phyloP scores from a whole-genome alignment of 1,139 yeast species.

The Yamadazyma atlantica region DNA sequence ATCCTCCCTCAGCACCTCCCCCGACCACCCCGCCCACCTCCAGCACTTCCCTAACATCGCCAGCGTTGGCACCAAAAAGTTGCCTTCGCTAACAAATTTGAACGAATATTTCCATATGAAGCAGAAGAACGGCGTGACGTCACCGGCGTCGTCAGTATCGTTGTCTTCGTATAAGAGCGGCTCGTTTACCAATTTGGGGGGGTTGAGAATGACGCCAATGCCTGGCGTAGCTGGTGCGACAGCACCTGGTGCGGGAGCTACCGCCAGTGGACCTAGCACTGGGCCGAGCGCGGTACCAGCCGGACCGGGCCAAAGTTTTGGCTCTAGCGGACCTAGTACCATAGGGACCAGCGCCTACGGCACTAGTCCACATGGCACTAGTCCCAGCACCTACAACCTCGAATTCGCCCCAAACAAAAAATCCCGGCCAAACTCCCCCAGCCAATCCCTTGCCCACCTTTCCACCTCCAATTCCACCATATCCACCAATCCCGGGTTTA shows the following conservation, averaged over 20 bases:
- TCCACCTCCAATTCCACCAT: conserved; percentile 1
- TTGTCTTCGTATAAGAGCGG: conserved; percentile 7
- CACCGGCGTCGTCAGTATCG: conserved; percentile 6
- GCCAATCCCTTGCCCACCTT: conserved; percentile 15
- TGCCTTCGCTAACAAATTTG: conserved; percentile 29
- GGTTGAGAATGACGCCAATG: conserved; percentile 43
- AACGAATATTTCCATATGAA: conserved; percentile 32
- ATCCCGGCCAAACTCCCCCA: conserved; percentile 45
- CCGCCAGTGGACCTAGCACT: too few species aligned
- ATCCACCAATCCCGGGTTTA: conserved; percentile 14
- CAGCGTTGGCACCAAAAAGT: conserved; percentile 6
- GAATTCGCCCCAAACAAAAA: conserved; percentile 26
- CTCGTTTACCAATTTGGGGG: conserved; percentile 15
- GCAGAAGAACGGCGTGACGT: conserved; percentile 11
- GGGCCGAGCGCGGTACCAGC: too few species aligned
- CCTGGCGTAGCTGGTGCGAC: too few species aligned
- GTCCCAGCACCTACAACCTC: conserved; percentile 13
- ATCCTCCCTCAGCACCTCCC: conserved; percentile 35
- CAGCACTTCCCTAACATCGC: neutral
- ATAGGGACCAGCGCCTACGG: conserved; percentile 13
- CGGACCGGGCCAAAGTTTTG: too few species aligned
- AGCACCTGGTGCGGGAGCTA: too few species aligned
- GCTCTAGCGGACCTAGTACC: too few species aligned
- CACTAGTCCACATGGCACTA: conserved; percentile 14
- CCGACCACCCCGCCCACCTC: conserved; percentile 21